These are phyloP conservation scores for Vaccinium corymbosum DNA, from an alignment of 148 eudicot species.

Conservation along the genomic window DNA sequence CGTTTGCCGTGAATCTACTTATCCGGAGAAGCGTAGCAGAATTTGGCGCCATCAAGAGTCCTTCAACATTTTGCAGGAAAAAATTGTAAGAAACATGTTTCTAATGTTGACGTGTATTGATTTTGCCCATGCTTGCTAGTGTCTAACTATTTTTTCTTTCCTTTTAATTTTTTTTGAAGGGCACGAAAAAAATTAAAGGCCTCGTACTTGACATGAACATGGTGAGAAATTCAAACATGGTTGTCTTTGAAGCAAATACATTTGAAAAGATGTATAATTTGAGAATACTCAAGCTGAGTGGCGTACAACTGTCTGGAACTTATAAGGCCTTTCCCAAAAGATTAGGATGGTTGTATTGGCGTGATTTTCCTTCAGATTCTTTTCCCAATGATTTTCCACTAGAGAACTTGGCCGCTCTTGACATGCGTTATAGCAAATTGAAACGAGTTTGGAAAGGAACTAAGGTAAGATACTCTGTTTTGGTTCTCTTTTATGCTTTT, in stretches of 20 bases:
- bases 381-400: background rate
- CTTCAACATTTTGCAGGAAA: background rate
- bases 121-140: background rate
- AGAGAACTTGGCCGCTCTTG: background rate
- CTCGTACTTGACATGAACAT: background rate
- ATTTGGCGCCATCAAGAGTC: background rate
- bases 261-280: background rate
- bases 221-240: background rate
- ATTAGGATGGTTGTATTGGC: background rate
- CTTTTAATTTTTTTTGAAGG: background rate
- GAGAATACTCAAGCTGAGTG: background rate
- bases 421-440: background rate
- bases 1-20: background rate
- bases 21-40: background rate
- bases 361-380: background rate
- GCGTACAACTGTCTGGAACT: background rate
- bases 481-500: background rate
- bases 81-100: background rate
- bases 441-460: background rate
- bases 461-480: background rate
- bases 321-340: background rate
- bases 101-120: background rate
- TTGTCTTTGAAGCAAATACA: background rate
- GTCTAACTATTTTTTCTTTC: background rate
- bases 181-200: background rate